Conservation (phyloP, 1,284 basidiomycete species). For the Macrocystidia cucumis region DNA sequence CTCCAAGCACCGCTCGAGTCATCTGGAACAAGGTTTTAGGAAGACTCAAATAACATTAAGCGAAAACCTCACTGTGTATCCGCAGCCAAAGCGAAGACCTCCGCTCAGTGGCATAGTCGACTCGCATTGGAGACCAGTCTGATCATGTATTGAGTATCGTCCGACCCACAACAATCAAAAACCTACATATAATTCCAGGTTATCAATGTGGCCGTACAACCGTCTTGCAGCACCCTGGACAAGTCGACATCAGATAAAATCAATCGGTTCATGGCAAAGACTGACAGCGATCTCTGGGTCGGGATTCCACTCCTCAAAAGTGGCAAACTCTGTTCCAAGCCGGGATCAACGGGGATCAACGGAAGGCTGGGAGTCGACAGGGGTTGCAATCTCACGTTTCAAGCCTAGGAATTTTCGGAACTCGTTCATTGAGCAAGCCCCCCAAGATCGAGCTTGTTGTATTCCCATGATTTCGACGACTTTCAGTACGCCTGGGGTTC, state of each 20-base stretch:
- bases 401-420: conserved; percentile 42
- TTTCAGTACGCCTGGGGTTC: conserved; percentile 31
- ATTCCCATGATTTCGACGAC: conserved; percentile 42
- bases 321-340: conserved; percentile 23
- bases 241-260: not conserved
- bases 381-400: conserved; percentile 22
- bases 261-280: not conserved
- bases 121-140: conserved; percentile 45
- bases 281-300: conserved; percentile 35
- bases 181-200: conserved; percentile 43
- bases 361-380: not conserved
- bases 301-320: conserved; percentile 52
- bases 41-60: conserved; percentile 13
- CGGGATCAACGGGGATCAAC: no score
- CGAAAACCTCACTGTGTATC: conserved; percentile 33
- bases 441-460: conserved; percentile 31
- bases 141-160: conserved; percentile 5
- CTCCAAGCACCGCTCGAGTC: conserved; percentile 34
- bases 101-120: conserved; percentile 41
- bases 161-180: not conserved
- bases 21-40: conserved; percentile 18
- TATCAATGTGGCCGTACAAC: conserved; percentile 44
- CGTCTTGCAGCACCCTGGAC: conserved; percentile 32
- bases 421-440: conserved; percentile 45
- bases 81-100: conserved; percentile 41